phyloP scores from a whole-genome alignment of 1,284 basidiomycete genomes.

The Lignosus rhinocerotis region DNA sequence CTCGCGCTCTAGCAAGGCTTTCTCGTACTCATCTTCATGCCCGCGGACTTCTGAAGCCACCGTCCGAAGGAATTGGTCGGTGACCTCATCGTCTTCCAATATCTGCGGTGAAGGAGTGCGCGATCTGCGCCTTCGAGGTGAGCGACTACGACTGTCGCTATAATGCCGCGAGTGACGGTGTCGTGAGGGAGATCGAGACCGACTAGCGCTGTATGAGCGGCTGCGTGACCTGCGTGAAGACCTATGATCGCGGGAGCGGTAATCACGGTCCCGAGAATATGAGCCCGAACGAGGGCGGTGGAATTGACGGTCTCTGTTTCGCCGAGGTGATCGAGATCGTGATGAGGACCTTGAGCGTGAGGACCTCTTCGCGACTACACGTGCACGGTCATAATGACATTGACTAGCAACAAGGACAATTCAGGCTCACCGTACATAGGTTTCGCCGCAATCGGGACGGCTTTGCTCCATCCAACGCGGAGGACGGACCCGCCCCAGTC shows the following conservation, averaged over 20 bases:
- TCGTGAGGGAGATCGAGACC: slow-evolving; percentile 44
- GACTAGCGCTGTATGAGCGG: slow-evolving; percentile 39
- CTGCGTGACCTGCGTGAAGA: slow-evolving; percentile 39
- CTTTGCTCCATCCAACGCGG: slow-evolving; percentile 94
- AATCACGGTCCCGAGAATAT: slow-evolving; percentile 49
- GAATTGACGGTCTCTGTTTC: slow-evolving; percentile 6
- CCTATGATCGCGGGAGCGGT: slow-evolving; percentile 36
- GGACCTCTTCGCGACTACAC: slow-evolving; percentile 35
- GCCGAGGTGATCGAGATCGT: slow-evolving; percentile 31
- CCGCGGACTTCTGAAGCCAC: slow-evolving; percentile 85
- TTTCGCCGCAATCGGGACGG: slow-evolving; percentile 80
- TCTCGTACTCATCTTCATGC: slow-evolving; percentile 79
- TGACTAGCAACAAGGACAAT: background rate
- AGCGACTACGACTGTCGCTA: slow-evolving; percentile 46
- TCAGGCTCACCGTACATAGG: slow-evolving; percentile 74
- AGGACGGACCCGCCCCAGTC: slow-evolving; percentile 89
- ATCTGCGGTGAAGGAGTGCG: slow-evolving; percentile 33
- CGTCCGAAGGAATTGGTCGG: slow-evolving; percentile 80
- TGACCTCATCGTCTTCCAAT: slow-evolving; percentile 65
- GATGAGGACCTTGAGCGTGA: slow-evolving; percentile 24
- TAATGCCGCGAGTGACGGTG: slow-evolving; percentile 33
- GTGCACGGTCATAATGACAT: background rate
- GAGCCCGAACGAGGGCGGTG: slow-evolving; percentile 40
- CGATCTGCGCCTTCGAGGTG: slow-evolving; percentile 41
- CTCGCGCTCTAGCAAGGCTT: slow-evolving; percentile 75